A percentile compares a stretch with the other conserved stretches of the same genome.
phyloP scores from a whole-genome alignment of 139 green algal genomes.

The Trebouxia sp. region DNA sequence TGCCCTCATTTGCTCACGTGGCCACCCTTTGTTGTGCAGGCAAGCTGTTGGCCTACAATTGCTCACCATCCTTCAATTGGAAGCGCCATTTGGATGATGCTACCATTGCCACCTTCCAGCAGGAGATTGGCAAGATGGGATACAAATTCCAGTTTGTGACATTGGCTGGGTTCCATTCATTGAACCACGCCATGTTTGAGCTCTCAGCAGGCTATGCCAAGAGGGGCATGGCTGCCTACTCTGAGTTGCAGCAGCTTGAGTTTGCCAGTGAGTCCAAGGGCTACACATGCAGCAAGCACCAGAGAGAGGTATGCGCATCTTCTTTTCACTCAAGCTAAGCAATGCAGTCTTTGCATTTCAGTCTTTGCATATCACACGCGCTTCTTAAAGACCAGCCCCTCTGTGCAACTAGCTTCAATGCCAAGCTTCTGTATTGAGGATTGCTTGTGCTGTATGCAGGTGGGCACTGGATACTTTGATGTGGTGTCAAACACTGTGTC shows the following conservation, averaged over 20 bases:
- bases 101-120: constrained; percentile 76
- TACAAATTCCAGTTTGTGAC: constrained; percentile 81
- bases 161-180: constrained; percentile 83
- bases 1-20: no score
- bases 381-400: not conserved
- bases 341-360: not conserved
- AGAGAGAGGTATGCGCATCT: constrained; percentile 37
- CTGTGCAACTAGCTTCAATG: not conserved
- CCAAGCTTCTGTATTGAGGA: not conserved
- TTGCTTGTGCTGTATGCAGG: constrained; percentile 28
- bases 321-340: not conserved
- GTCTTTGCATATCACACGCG: not conserved
- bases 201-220: constrained; percentile 69
- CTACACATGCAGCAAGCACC: constrained; percentile 58
- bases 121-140: constrained; percentile 68
- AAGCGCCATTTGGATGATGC: constrained; percentile 73
- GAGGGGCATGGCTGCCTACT: constrained; percentile 79
- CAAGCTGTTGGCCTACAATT: constrained; percentile 94
- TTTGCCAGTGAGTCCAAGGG: constrained; percentile 67
- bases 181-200: constrained; percentile 84
- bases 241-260: constrained; percentile 78
- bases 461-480: constrained; percentile 85
- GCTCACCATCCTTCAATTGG: constrained; percentile 94
- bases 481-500: constrained; percentile 48
- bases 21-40: constrained; percentile 14